Base-by-base conservation (phyloP, 202 grass and related monocot genomes). In the Brachypodium distachyon region DNA sequence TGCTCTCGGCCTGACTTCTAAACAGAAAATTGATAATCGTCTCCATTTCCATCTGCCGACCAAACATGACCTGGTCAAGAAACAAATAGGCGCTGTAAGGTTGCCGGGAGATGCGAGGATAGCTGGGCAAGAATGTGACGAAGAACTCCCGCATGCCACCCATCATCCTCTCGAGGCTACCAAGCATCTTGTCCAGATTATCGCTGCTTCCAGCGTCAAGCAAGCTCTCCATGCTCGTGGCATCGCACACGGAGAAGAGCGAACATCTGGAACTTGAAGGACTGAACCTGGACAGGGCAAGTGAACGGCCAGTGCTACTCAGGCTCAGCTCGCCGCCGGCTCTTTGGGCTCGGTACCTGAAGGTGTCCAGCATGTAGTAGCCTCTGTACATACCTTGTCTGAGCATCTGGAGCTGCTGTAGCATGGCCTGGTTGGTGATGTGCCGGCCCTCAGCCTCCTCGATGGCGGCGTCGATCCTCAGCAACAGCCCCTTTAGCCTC, bases 351-450 rank as follows among this genome's bases (percentile, higher is more conserved):
- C 19, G 51, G 72, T 52, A 77, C 3, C 17, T 67, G 25, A 60
- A 27, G 58, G 50, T 16, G 11, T 87, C 73, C 0, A 82, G 85
- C 32, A 40, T 50, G 85, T 67, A 67, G 59, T 83, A 48, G 33
- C 85, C 85, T 5, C 9, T 17, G 16, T 83, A 83, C 49, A 83
- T 36, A 10, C 9, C 59, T 22, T 73, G 40, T 22, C 73, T 74
- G 17, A 87, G 36, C 74, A 74, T 83, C 42, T 74, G n/a, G 5
- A 83, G 67, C 74, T 79, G 85, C 42, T 4, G 33, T 25, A 87
- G 80, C 85, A 87, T 87, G 7, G 55, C 56, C 60, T 67, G 73
- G 31, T 66, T 77, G 26, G 65, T 82, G 73, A 82, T 71, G 18
- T 66, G 32, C 23, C 57, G 32, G 29, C 38, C 58, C 23, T 81